phyloP scores from a whole-genome alignment of 805 yeast species.

The Wickerhamiella musiphila region DNA sequence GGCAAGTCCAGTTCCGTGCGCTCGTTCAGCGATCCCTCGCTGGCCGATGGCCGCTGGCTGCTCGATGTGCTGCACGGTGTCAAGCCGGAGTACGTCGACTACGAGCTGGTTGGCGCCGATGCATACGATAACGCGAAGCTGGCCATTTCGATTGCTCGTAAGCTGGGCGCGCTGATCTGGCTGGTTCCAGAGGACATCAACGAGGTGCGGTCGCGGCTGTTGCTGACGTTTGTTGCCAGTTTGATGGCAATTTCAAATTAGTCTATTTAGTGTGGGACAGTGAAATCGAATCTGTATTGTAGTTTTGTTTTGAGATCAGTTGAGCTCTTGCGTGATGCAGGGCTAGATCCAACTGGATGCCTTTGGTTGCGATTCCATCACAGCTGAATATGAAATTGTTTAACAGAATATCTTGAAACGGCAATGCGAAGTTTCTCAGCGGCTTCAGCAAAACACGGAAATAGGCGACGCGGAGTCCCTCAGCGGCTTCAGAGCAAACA shows the following conservation, averaged over 20 bases:
- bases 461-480: too few relatives aligned
- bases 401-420: too few relatives aligned
- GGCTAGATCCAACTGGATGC: too few relatives aligned
- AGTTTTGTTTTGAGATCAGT: not conserved
- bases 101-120: constrained; percentile 79
- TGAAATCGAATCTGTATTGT: not conserved
- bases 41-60: constrained; percentile 64
- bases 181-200: constrained; percentile 98
- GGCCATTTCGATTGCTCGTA: constrained; percentile 96
- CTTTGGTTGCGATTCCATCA: too few relatives aligned
- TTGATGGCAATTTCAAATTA: constrained; percentile 49
- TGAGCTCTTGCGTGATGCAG: too few relatives aligned
- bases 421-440: too few relatives aligned
- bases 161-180: constrained; percentile 95
- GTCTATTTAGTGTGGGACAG: not conserved
- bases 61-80: constrained; percentile 82
- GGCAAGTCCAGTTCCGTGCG: constrained; percentile 60
- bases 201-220: constrained; percentile 87
- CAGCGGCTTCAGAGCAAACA: too few relatives aligned
- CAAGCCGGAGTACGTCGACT: constrained; percentile 96
- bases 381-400: too few relatives aligned
- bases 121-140: constrained; percentile 85
- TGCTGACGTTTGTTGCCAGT: constrained; percentile 87
- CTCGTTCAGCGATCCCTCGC: constrained; percentile 67
- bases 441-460: too few relatives aligned